Conservation (phyloP, 2,329 filamentous ascomycete genomes). For the Trichoderma atrobrunneum region DNA sequence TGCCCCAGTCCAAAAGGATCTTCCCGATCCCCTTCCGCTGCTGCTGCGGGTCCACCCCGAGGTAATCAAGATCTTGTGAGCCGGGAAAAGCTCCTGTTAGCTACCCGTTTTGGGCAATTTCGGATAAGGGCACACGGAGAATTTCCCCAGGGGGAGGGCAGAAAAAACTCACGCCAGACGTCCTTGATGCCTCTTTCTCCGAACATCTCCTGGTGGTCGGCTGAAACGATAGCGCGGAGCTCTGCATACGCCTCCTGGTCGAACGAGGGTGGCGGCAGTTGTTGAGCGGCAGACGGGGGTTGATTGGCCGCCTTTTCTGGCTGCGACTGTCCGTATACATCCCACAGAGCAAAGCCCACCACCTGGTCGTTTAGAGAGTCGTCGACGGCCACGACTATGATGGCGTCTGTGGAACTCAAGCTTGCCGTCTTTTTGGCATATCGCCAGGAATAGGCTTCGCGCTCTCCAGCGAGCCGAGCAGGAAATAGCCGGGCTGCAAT, state of each 20-base stretch:
- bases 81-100: neutral
- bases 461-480: conserved; percentile 17
- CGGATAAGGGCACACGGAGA: neutral
- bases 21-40: conserved; percentile 24
- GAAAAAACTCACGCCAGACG: conserved; percentile 21
- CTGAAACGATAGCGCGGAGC: conserved; percentile 12
- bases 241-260: conserved; percentile 21
- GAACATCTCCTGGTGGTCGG: conserved; percentile 18
- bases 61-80: conserved; percentile 22
- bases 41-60: conserved; percentile 22
- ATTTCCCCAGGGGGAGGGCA: neutral
- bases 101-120: neutral
- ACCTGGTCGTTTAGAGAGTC: conserved; percentile 15
- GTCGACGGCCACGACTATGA: conserved; percentile 24
- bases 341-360: conserved; percentile 26
- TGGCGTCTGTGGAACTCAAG: conserved; percentile 16
- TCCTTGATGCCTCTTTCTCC: conserved; percentile 21
- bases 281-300: neutral
- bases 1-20: conserved; percentile 22
- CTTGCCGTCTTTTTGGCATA: conserved; percentile 20
- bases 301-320: conserved; percentile 13
- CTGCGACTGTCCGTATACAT: conserved; percentile 3
- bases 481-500: conserved; percentile 23
- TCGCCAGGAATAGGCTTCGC: conserved; percentile 20
- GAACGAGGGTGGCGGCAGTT: conserved; percentile 14